Percentiles rank a stretch among this genome's conserved stretches.
Conservation (phyloP, 352 stramenopile genomes). For the Pythium aquatile region DNA sequence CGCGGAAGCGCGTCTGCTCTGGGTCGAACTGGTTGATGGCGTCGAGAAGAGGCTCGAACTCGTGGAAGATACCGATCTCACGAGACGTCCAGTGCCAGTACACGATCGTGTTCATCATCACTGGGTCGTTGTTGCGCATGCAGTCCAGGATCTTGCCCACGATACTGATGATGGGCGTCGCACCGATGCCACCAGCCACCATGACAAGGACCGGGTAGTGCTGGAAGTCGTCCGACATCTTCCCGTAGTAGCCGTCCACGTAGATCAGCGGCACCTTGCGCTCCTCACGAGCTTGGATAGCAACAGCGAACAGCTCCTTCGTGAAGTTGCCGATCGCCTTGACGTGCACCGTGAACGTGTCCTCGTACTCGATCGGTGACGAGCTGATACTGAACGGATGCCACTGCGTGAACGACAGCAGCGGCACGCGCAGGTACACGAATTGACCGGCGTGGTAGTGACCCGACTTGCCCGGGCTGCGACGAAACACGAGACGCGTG, state of each 20-base stretch:
- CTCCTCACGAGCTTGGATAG: constrained; percentile 74
- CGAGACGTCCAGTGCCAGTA: constrained; percentile 87
- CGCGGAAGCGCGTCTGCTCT: constrained; percentile 60
- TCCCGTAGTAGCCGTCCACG: constrained; percentile 82
- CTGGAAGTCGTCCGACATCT: constrained; percentile 83
- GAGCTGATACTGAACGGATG: constrained; percentile 87
- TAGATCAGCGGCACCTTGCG: constrained; percentile 81
- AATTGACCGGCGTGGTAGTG: constrained; percentile 85
- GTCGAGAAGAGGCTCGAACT: constrained; percentile 79
- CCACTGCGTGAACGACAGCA: constrained; percentile 76
- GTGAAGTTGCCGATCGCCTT: constrained; percentile 79
- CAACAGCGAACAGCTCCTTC: constrained; percentile 68
- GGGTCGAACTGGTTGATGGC: constrained; percentile 77
- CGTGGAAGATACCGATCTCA: constrained; percentile 82
- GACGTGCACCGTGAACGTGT: constrained; percentile 83
- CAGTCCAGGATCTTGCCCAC: constrained; percentile 83
- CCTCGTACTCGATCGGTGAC: constrained; percentile 80
- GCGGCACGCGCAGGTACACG: constrained; percentile 70
- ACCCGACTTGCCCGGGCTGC: constrained; percentile 64
- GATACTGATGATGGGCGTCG: constrained; percentile 88
- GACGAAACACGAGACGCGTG: constrained; percentile 76
- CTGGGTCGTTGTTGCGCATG: constrained; percentile 77
- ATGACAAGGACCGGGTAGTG: constrained; percentile 81
- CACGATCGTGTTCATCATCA: constrained; percentile 64
- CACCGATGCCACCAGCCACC: constrained; percentile 82